phyloP scores from a whole-genome alignment of 1,284 basidiomycete genomes.

The Porphyrellus sp. region DNA sequence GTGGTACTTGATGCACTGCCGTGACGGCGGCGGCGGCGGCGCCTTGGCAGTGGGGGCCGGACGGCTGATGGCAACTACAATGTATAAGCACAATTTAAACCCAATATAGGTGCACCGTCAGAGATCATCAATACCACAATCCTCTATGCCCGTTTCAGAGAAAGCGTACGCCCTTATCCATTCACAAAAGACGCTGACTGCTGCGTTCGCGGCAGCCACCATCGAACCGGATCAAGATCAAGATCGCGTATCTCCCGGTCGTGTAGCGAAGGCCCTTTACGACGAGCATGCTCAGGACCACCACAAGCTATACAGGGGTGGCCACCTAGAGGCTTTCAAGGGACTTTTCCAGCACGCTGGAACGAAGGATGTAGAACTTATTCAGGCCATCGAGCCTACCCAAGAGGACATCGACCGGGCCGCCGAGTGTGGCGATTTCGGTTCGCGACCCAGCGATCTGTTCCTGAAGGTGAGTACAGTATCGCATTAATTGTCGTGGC shows the following conservation, averaged over 20 bases:
- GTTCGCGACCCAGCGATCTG: slow-evolving; percentile 45
- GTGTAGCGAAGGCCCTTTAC: slow-evolving; percentile 27
- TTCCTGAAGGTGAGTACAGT: slow-evolving; percentile 41
- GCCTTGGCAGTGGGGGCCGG: too few relatives aligned
- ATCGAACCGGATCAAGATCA: slow-evolving; percentile 8
- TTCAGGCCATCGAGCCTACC: slow-evolving; percentile 29
- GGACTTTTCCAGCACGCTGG: slow-evolving; percentile 22
- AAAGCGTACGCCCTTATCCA: slow-evolving; percentile 25
- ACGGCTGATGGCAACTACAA: too few relatives aligned
- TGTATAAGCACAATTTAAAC: too few relatives aligned
- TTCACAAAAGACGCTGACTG: slow-evolving; percentile 28
- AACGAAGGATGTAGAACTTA: slow-evolving; percentile 18
- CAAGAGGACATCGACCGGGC: slow-evolving; percentile 41
- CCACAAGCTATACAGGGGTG: slow-evolving; percentile 4
- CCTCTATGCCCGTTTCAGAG: slow-evolving; percentile 30
- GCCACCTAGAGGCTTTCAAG: slow-evolving; percentile 22
- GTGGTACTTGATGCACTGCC: too few relatives aligned
- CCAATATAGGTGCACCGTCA: too few relatives aligned
- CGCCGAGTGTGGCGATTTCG: slow-evolving; percentile 42
- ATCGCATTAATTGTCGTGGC: not conserved
- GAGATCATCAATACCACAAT: not conserved
- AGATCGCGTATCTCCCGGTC: slow-evolving; percentile 27
- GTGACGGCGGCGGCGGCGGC: too few relatives aligned
- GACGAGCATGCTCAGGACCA: slow-evolving; percentile 16
- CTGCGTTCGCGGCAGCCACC: slow-evolving; percentile 27